Evolutionary conservation across 2,329 filamentous ascomycete genomes (phyloP).

Genomic region (Exophiala lecanii-corni): DNA sequence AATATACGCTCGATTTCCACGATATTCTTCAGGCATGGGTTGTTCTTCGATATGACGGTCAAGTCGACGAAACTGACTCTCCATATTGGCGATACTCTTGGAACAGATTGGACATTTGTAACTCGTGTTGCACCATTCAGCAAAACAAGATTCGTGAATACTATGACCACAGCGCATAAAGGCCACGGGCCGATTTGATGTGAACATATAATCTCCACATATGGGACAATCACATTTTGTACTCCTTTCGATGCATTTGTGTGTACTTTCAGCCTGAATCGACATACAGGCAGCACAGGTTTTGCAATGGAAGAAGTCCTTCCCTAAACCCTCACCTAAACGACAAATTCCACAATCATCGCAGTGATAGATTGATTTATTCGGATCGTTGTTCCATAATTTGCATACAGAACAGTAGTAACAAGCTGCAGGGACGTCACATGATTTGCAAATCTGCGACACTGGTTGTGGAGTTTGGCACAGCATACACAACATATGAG

Average conservation of each 20-base stretch:
- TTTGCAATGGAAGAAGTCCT: constrained; percentile 98
- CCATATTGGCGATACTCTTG: constrained; percentile 97
- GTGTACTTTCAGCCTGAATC: constrained; percentile 75
- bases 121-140: constrained; percentile 79
- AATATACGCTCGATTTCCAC: constrained; percentile 72
- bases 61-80: constrained; percentile 84
- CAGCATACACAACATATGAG: constrained; percentile 96
- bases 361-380: constrained; percentile 93
- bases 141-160: constrained; percentile 86
- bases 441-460: constrained; percentile 70
- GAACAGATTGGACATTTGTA: constrained; percentile 97
- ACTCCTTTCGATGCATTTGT: constrained; percentile 90
- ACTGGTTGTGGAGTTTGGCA: constrained; percentile 82
- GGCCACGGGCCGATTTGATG: constrained; percentile 78
- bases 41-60: constrained; percentile 82
- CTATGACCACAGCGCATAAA: constrained; percentile 96
- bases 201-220: constrained; percentile 95
- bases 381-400: constrained; percentile 89
- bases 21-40: constrained; percentile 85
- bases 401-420: constrained; percentile 96
- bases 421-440: constrained; percentile 70
- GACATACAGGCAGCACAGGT: constrained; percentile 92
- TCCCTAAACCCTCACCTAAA: constrained; percentile 82
- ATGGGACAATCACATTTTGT: constrained; percentile 96
- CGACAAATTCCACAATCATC: constrained; percentile 93